Percentiles rank a stretch among this genome's conserved stretches.
These are phyloP conservation scores for Fusarium buharicum DNA, from an alignment of 2,329 filamentous ascomycete species.

Conservation along the genomic window DNA sequence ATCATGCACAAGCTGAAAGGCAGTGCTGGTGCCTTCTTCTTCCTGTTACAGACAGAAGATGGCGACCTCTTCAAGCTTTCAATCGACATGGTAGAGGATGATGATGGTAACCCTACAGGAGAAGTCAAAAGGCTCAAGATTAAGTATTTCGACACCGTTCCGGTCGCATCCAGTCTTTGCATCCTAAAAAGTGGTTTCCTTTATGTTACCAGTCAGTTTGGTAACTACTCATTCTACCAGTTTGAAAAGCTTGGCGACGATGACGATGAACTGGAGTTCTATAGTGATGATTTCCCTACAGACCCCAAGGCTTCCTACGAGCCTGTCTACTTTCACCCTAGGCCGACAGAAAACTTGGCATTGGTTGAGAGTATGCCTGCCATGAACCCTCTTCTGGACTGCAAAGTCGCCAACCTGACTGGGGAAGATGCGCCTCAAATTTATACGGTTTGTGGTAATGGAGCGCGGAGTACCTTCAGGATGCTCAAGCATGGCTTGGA, in stretches of 20 bases:
- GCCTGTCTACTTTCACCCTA: conserved; percentile 86
- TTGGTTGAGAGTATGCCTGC: conserved; percentile 86
- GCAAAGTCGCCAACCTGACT: conserved; percentile 89
- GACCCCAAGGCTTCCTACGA: conserved; percentile 78
- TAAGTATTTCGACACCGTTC: conserved; percentile 98
- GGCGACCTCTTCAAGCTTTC: conserved; percentile 98
- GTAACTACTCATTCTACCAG: conserved; percentile 95
- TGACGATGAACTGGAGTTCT: conserved; percentile 87
- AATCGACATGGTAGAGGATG: conserved; percentile 88
- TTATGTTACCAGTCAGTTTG: conserved; percentile 90
- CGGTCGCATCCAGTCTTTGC: conserved; percentile 85
- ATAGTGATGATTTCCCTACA: conserved; percentile 82
- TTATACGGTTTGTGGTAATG: conserved; percentile 89
- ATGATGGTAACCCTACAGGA: conserved; percentile 78
- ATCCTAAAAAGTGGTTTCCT: conserved; percentile 97
- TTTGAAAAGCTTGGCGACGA: conserved; percentile 98
- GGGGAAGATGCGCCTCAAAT: conserved; percentile 97
- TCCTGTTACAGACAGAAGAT: conserved; percentile 93
- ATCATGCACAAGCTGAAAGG: conserved; percentile 97
- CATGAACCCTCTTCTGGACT: conserved; percentile 91
- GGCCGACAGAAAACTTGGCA: conserved; percentile 82
- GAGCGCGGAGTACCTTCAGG: conserved; percentile 88
- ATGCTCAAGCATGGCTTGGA: conserved; percentile 93
- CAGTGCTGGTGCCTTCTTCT: conserved; percentile 89
- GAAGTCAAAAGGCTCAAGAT: conserved; percentile 88